Evolutionary conservation across 1,139 yeast species (phyloP).

Genomic region (Diutina pseudorugosa): DNA sequence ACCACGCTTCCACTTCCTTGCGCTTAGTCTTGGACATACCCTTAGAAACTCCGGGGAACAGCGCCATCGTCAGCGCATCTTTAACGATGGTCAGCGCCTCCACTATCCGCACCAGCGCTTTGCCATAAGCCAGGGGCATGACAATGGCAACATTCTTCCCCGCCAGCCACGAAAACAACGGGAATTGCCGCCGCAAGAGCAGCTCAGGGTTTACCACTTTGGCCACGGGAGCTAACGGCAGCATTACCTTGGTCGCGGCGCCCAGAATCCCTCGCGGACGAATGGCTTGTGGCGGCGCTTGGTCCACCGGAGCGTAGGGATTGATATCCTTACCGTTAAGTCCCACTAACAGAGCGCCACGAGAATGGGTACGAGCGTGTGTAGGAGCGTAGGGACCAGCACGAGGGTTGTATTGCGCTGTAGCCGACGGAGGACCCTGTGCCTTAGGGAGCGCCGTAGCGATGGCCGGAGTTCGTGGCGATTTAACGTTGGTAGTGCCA

Average conservation of each 20-base stretch:
- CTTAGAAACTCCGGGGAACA: constrained; percentile 50
- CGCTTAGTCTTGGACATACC: constrained; percentile 34
- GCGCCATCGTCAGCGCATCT: constrained; percentile 10
- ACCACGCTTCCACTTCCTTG: constrained; percentile 59
- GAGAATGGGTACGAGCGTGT: constrained; percentile 25
- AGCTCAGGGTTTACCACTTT: constrained; percentile 18
- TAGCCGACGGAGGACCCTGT: neutral
- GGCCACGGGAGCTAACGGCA: neutral
- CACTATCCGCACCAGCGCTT: constrained; percentile 6
- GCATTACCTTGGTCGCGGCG: neutral
- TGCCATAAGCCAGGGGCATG: constrained; percentile 15
- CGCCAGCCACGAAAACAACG: constrained; percentile 63
- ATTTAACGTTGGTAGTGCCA: no score
- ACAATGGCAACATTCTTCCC: constrained; percentile 19
- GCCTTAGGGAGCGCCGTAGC: neutral
- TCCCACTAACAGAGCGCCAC: constrained; percentile 32
- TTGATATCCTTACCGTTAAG: constrained; percentile 31
- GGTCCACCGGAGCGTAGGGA: constrained; percentile 29
- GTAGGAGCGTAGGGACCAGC: constrained; percentile 38
- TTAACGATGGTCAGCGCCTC: constrained; percentile 11
- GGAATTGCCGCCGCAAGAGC: constrained; percentile 51
- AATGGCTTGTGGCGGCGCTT: neutral
- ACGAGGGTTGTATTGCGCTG: constrained; percentile 1
- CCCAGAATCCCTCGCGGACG: neutral
- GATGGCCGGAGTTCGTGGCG: neutral